Evolutionary conservation across 2,329 filamentous ascomycete species (phyloP).

Genomic region (Claviceps lovelessii): DNA sequence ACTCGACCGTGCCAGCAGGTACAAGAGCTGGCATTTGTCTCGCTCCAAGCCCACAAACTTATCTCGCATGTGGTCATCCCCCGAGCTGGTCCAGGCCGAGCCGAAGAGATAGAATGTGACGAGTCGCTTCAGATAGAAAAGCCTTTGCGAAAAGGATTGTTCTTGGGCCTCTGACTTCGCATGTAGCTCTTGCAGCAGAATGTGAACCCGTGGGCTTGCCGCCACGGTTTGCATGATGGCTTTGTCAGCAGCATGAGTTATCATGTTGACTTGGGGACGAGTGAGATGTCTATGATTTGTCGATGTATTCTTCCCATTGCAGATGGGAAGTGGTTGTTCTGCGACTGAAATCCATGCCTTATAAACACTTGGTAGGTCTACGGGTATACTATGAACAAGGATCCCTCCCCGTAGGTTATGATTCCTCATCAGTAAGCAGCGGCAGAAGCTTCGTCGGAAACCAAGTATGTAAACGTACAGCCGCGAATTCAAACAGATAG

Average conservation of each 20-base stretch:
- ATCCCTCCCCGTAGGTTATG: too few relatives aligned
- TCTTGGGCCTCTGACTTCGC: slow-evolving; percentile 14
- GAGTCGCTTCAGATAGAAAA: slow-evolving; percentile 14
- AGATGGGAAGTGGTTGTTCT: not conserved
- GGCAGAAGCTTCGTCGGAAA: too few relatives aligned
- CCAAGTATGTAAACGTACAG: too few relatives aligned
- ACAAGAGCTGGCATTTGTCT: slow-evolving; percentile 43
- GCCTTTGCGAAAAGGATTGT: slow-evolving; percentile 11
- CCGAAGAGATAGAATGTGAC: slow-evolving; percentile 13
- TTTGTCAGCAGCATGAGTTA: not conserved
- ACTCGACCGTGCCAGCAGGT: slow-evolving; percentile 34
- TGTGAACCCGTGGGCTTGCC: slow-evolving; percentile 14
- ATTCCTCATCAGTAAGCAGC: too few relatives aligned
- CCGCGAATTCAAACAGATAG: too few relatives aligned
- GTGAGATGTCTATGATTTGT: not conserved
- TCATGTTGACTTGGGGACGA: not conserved
- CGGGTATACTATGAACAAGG: too few relatives aligned
- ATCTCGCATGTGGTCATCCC: slow-evolving; percentile 29
- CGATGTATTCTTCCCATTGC: not conserved
- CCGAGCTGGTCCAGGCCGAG: slow-evolving; percentile 10
- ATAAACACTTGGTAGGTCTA: too few relatives aligned
- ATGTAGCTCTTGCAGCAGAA: slow-evolving; percentile 14
- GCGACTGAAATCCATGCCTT: too few relatives aligned
- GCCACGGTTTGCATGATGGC: slow-evolving; percentile 10
- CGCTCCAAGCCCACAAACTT: slow-evolving; percentile 45